Evolutionary conservation across 192 early-diverging fungal genomes (phyloP).

Genomic region (Powellomyces hirtus): DNA sequence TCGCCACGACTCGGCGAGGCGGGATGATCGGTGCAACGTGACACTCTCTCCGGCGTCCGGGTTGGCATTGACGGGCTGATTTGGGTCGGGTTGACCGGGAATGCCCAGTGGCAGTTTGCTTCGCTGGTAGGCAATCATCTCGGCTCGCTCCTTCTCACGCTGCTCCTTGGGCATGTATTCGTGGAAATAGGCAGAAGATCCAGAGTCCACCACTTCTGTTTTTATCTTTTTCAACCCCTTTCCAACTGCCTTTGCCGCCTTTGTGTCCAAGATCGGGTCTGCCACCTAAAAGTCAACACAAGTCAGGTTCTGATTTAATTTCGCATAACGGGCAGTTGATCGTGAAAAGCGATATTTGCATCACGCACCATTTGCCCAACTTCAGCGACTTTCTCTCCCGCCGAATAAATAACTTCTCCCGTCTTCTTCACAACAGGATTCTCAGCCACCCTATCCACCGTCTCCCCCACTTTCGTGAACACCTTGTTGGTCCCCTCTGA

Average conservation of each 20-base stretch:
- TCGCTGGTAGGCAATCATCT: slow-evolving; percentile 15
- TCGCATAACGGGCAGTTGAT: background rate
- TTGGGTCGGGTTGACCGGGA: slow-evolving; percentile 25
- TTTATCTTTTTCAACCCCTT: slow-evolving; percentile 42
- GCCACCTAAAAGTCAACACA: slow-evolving; percentile 40
- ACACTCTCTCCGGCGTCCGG: slow-evolving; percentile 54
- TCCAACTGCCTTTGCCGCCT: slow-evolving; percentile 50
- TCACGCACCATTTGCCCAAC: slow-evolving; percentile 35
- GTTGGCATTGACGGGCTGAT: slow-evolving; percentile 36
- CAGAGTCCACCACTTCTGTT: slow-evolving; percentile 34
- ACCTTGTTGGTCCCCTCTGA: slow-evolving; percentile 44
- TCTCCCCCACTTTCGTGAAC: slow-evolving; percentile 67
- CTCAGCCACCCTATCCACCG: slow-evolving; percentile 38
- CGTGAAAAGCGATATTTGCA: background rate
- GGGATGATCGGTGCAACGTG: slow-evolving; percentile 82
- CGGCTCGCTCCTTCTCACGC: slow-evolving; percentile 28
- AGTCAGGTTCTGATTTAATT: background rate
- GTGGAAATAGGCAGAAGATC: slow-evolving; percentile 34
- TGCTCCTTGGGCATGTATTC: slow-evolving; percentile 49
- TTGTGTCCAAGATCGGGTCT: slow-evolving; percentile 52
- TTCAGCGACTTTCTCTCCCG: slow-evolving; percentile 41
- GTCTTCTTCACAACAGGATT: slow-evolving; percentile 75
- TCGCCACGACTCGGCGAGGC: slow-evolving; percentile 87
- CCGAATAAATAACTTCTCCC: slow-evolving; percentile 54
- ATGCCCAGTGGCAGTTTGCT: slow-evolving; percentile 15